A percentile compares a stretch with the other conserved stretches of the same genome.
Conservation (phyloP, 2,329 filamentous ascomycete species). For the Tympanopsis confertula region DNA sequence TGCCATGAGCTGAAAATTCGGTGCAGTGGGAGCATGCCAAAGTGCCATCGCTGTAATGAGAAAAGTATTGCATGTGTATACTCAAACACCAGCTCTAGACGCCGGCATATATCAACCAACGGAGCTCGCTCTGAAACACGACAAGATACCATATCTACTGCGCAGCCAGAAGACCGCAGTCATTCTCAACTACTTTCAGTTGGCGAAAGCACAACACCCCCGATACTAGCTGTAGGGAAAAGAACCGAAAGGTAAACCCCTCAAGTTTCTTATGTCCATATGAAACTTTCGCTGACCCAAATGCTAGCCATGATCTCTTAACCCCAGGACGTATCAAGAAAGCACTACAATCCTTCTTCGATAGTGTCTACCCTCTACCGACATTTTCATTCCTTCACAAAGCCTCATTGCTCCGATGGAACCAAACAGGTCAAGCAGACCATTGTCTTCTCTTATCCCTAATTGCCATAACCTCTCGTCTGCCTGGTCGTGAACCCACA, state of each 20-base stretch:
- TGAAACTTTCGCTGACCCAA: neutral
- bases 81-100: constrained; percentile 30
- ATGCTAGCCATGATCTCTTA: constrained; percentile 5
- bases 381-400: constrained; percentile 47
- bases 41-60: constrained; percentile 37
- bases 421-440: constrained; percentile 43
- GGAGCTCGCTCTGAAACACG: constrained; percentile 15
- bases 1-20: constrained; percentile 47
- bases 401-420: constrained; percentile 46
- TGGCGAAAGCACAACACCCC: too few relatives aligned
- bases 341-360: constrained; percentile 45
- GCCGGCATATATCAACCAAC: constrained; percentile 18
- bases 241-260: too few relatives aligned
- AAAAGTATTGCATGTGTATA: constrained; percentile 46
- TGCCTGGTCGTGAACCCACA: constrained; percentile 40
- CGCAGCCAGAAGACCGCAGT: too few relatives aligned
- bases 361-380: constrained; percentile 45
- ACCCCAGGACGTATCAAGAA: constrained; percentile 34
- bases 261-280: too few relatives aligned
- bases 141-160: constrained; percentile 2
- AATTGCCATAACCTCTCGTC: constrained; percentile 41
- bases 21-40: constrained; percentile 43
- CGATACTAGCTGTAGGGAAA: too few relatives aligned
- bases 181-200: too few relatives aligned
- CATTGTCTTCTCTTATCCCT: constrained; percentile 38